Evolutionary conservation across 2,329 filamentous ascomycete genomes (phyloP).

Genomic region (Emmonsiellopsis sp.): DNA sequence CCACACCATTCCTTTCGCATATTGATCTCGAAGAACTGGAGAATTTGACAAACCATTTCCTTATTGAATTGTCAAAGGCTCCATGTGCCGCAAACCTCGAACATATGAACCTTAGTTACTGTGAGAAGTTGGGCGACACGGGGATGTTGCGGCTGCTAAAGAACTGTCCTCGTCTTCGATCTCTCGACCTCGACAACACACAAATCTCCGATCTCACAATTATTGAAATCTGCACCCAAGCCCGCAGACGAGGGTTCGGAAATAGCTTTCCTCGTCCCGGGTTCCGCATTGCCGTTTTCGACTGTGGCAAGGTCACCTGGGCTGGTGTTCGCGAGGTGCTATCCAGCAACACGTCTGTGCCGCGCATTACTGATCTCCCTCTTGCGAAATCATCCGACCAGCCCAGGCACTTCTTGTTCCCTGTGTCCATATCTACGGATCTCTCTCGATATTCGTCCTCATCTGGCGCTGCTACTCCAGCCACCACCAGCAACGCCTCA

Average conservation of each 20-base stretch:
- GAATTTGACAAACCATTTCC: conserved; percentile 62
- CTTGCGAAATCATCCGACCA: conserved; percentile 25
- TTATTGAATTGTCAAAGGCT: conserved; percentile 66
- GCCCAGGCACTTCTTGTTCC: conserved; percentile 11
- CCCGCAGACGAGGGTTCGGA: conserved; percentile 55
- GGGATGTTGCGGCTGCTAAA: conserved; percentile 79
- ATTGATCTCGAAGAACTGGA: conserved; percentile 82
- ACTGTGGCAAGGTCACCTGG: conserved; percentile 90
- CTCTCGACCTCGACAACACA: conserved; percentile 86
- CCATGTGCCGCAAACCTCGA: conserved; percentile 63
- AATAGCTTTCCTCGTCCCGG: conserved; percentile 47
- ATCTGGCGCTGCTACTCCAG: neutral
- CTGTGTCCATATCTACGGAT: neutral
- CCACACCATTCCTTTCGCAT: conserved; percentile 68
- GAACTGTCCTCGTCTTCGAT: conserved; percentile 58
- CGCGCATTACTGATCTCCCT: conserved; percentile 35
- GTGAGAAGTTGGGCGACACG: conserved; percentile 70
- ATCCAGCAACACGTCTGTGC: conserved; percentile 70
- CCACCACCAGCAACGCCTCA: conserved; percentile 14
- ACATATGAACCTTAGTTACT: conserved; percentile 83
- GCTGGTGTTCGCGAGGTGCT: conserved; percentile 80
- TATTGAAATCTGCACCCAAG: conserved; percentile 72
- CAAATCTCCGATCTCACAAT: conserved; percentile 78
- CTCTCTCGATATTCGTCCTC: conserved; percentile 1
- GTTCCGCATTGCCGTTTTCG: conserved; percentile 72